A percentile compares a stretch with the other conserved stretches of the same genome.
phyloP scores from a whole-genome alignment of 176 grass and related monocot species.

The Poa annua region DNA sequence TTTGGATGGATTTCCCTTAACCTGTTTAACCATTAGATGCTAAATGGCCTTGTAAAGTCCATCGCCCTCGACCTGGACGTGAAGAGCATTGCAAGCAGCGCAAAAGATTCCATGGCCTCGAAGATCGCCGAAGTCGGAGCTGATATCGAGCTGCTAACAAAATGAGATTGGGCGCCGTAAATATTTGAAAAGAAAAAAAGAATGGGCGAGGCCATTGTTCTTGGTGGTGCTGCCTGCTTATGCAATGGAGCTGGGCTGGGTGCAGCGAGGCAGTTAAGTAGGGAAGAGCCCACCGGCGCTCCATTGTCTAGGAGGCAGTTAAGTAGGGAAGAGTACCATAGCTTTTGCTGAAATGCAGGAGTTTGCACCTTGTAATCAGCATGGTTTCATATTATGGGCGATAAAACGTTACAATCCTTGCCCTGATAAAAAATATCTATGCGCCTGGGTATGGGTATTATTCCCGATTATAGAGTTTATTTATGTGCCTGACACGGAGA shows the following conservation, averaged over 20 bases:
- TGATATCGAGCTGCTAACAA: constrained; percentile 79
- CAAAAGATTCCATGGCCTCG: constrained; percentile 66
- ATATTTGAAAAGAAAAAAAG: not conserved
- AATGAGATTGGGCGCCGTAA: constrained; percentile 23
- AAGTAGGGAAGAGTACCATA: no score
- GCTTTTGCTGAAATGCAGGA: not conserved
- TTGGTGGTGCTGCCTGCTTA: not conserved
- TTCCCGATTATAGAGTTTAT: not conserved
- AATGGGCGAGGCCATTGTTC: not conserved
- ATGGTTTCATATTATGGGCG: not conserved
- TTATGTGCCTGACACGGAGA: not conserved
- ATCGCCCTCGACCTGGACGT: constrained; percentile 94
- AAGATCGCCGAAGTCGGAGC: constrained; percentile 85
- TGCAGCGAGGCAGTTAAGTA: not conserved
- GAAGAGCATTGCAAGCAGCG: constrained; percentile 63
- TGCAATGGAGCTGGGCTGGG: not conserved
- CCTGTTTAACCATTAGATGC: constrained; percentile 63
- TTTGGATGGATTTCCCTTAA: constrained; percentile 52
- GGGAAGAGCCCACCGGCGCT: not conserved
- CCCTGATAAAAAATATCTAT: not conserved
- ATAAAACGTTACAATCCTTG: not conserved
- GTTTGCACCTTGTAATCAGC: constrained; percentile 27
- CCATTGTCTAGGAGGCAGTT: not conserved
- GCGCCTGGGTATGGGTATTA: not conserved
- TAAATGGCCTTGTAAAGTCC: constrained; percentile 77